Evolutionary conservation across 176 grass and related monocot genomes (phyloP), one percentile per base, ranked within the genome.

Genomic region (Miscanthus lutarioriparius): DNA sequence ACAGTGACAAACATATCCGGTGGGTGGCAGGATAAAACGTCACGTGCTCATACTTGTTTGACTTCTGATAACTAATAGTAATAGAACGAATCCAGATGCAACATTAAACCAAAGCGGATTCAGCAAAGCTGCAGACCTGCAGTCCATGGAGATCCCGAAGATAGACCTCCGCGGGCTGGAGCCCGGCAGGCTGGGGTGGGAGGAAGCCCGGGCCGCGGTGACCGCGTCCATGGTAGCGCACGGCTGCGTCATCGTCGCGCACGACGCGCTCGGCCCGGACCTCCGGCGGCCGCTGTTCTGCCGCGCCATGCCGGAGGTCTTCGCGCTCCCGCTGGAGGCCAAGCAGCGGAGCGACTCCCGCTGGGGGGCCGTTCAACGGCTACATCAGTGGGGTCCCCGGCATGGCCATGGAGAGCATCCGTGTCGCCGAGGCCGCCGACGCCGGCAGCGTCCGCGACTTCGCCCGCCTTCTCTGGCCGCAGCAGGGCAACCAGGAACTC

Each of bases 191-290:
- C 13, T 44, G 13, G 40, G 44, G 4, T 95, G 93, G 90, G 90
- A 78, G 3, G 39, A 32, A 38, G 66, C 79, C 28, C 88, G 86
- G 1, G 73, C 38, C 12, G 47, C 83, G 78, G 88, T 78, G 71
- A 82, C 85, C 79, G 56, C 72, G 16, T 87, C 93, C 64, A 78
- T 95, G 71, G 40, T 76, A 49, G 53, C 32, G 35, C 87, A 84
- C 59, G 90, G 90, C 53, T 95, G 84, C 81, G 85, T 85, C 73
- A 28, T 76, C 6, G 80, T 81, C 53, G 37, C 86, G 53, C 88
- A 89, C 78, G 80, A 85, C 45, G 65, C 37, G 25, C 79, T 92
- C 13, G 44, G 49, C n/a, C 67, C 71, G 48, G 88, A 80, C 76
- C 63, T 87, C 27, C 85, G 83, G 65, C 80, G 44, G 20, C 77